phyloP scores from a whole-genome alignment of 2,329 filamentous ascomycete species.

The Clonostachys solani region DNA sequence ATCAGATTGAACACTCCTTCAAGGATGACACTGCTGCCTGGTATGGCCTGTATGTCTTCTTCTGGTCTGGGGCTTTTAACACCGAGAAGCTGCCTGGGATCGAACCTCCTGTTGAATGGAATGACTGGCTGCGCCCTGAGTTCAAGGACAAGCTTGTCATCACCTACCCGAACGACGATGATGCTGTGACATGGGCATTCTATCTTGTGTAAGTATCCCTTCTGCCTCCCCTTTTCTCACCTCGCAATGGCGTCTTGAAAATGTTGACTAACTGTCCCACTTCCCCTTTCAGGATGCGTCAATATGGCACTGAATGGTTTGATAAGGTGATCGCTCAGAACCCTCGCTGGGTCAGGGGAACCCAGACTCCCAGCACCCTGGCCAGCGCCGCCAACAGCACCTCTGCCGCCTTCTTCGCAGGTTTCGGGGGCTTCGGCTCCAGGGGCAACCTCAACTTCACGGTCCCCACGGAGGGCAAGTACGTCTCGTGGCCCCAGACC shows the following conservation, averaged over 20 bases:
- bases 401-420: conserved; percentile 26
- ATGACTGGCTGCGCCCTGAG: conserved; percentile 39
- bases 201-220: conserved; percentile 34
- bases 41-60: conserved; percentile 30
- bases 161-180: conserved; percentile 55
- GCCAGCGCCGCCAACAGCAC: conserved; percentile 18
- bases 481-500: conserved; percentile 42
- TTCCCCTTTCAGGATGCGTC: conserved; percentile 17
- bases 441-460: conserved; percentile 12
- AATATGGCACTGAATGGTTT: conserved; percentile 41
- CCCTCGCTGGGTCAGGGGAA: conserved; percentile 48
- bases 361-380: conserved; percentile 32
- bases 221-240: too few species aligned
- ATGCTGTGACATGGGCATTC: conserved; percentile 47
- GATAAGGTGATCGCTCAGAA: conserved; percentile 41
- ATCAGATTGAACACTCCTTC: conserved; percentile 32
- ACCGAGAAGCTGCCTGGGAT: conserved; percentile 24
- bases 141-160: conserved; percentile 49
- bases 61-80: conserved; percentile 30
- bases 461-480: conserved; percentile 29
- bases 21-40: conserved; percentile 37
- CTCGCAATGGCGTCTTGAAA: background rate
- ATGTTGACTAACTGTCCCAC: background rate
- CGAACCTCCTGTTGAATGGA: conserved; percentile 27
- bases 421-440: conserved; percentile 9